phyloP scores from a whole-genome alignment of 129 eudicot species.

The Artemisia tridentata region DNA sequence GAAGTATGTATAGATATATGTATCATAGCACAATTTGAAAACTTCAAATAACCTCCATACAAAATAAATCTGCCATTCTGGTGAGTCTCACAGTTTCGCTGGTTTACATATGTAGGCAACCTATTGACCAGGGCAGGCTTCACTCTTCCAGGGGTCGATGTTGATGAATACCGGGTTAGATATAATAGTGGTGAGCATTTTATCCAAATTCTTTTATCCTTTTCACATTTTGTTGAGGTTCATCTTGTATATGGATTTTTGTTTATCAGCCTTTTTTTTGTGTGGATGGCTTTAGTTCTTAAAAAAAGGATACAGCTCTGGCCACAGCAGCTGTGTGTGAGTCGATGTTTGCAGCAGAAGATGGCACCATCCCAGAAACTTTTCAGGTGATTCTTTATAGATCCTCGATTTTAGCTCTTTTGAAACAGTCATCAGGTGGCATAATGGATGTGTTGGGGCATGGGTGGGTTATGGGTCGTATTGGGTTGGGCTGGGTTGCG shows the following conservation, averaged over 20 bases:
- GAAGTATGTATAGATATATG: no score
- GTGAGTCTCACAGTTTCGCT: no score
- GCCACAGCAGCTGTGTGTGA: constrained; percentile 86
- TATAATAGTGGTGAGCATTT: constrained; percentile 73
- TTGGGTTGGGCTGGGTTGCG: no score
- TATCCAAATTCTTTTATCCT: neutral
- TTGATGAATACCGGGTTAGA: constrained; percentile 89
- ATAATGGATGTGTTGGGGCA: no score
- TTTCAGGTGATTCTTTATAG: constrained; percentile 60
- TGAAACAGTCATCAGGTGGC: no score
- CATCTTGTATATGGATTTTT: neutral
- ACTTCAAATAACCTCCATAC: neutral
- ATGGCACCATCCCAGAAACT: constrained; percentile 93
- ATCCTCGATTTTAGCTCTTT: no score
- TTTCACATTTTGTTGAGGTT: neutral
- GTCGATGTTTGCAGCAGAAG: constrained; percentile 96
- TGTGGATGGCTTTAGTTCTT: constrained; percentile 43
- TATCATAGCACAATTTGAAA: neutral
- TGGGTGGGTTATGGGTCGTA: no score
- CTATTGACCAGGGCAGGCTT: constrained; percentile 96
- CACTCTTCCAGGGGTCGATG: constrained; percentile 94
- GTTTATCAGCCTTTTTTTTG: neutral
- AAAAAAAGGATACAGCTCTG: constrained; percentile 75
- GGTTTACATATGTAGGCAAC: constrained; percentile 54
- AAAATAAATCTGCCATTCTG: no score